A percentile compares a stretch with the other conserved stretches of the same genome.
Conservation (phyloP, 306 rosid species). For the Sesbania bispinosa region DNA sequence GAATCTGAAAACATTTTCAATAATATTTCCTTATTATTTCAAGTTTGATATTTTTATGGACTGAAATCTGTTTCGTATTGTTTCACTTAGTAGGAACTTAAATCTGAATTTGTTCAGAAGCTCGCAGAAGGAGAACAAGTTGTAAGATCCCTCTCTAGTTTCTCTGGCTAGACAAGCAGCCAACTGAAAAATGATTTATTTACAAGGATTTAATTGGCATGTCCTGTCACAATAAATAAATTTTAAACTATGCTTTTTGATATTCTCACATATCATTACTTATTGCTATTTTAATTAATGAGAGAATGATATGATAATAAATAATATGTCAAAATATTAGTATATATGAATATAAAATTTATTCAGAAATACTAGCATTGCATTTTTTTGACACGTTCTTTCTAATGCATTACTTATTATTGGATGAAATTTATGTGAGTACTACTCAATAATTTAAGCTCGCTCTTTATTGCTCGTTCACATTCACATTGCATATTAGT, state of each 20-base stretch:
- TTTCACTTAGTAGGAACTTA: conserved; percentile 49
- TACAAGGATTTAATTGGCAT: no score
- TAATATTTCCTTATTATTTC: background rate
- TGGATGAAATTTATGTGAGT: background rate
- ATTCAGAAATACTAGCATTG: no score
- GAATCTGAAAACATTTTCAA: conserved; percentile 15
- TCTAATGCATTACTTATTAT: background rate
- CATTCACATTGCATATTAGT: background rate
- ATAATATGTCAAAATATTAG: background rate
- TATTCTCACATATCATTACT: background rate
- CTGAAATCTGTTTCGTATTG: conserved; percentile 15
- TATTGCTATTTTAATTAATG: background rate
- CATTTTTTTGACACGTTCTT: background rate
- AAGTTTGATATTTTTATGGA: background rate
- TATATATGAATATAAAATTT: background rate
- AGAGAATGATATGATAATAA: background rate
- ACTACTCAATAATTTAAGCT: background rate
- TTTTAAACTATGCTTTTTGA: no score
- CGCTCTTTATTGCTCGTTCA: no score
- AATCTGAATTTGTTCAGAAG: conserved; percentile 64
- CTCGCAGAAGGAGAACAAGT: conserved; percentile 33
- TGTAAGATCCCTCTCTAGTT: conserved; percentile 42
- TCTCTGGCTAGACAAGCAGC: background rate
- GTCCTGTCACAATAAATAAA: no score
- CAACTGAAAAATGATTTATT: conserved; percentile 13